Base-by-base conservation (phyloP, 1,139 yeast genomes). In the Hansenula lynferdii region DNA sequence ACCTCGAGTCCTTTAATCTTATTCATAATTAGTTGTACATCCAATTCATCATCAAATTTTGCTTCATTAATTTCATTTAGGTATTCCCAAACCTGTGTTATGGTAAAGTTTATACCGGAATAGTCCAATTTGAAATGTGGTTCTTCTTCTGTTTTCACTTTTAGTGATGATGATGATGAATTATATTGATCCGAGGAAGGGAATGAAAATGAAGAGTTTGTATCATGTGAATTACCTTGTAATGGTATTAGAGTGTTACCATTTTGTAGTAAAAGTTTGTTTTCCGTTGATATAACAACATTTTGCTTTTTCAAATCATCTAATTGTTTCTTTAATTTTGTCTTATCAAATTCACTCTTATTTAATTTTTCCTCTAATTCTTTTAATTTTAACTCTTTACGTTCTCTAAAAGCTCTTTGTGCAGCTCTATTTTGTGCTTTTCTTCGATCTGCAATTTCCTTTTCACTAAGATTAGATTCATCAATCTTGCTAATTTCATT, bases 341-440 rank as follows among this genome's bases (percentile, higher is more conserved):
- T 69, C 42, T 78, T 74, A 50, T 80, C 84, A 31, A 60, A 62
- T 56, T 86, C 92, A 32, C 85, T 75, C 44, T 72, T 69, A 27
- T 66, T 62, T 44, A 86, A 62, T 54, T 79, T 78, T 4, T 63
- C 64, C 50, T 84, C 83, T 37, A 86, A 67, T 47, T 81, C 89
- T 52, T 80, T 81, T 43, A 86, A 63, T 49, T 76, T 77, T 39
- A 78, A 75, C 57, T 85, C 95, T 57, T 85, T 85, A 37, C 96
- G 75, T 58, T 85, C 94, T 47, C 96, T 69, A 62, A 86, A 86
- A 2, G 96, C 96, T 48, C 92, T 69, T 61, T 86, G 96, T 0
- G 96, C 95, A 6, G 92, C 94, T 52, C 96, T 67, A 57, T 87
- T 87, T 57, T 85, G 95, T 0, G 90, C 90, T 57, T 81, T 85